phyloP scores from a whole-genome alignment of 2,329 filamentous ascomycete genomes.

The Penicillium sp. region DNA sequence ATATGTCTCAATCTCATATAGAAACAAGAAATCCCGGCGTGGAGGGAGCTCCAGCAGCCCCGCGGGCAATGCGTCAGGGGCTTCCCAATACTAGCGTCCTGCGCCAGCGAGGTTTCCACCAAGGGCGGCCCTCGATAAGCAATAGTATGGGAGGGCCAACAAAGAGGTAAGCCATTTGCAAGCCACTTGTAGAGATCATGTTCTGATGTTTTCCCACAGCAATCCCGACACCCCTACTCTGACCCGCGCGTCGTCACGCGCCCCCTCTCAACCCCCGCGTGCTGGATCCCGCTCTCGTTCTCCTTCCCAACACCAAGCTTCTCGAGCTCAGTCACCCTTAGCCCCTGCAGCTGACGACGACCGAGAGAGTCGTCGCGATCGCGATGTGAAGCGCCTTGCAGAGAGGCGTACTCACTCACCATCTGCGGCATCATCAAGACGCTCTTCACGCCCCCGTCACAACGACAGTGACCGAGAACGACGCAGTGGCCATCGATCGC shows the following conservation, averaged over 20 bases:
- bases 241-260: slow-evolving; percentile 29
- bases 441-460: slow-evolving; percentile 59
- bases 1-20: slow-evolving; percentile 32
- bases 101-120: slow-evolving; percentile 57
- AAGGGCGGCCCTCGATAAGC: slow-evolving; percentile 27
- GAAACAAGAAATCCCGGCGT: slow-evolving; percentile 58
- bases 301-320: slow-evolving; percentile 11
- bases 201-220: slow-evolving; percentile 19
- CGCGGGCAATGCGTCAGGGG: slow-evolving; percentile 91
- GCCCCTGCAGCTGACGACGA: slow-evolving; percentile 38
- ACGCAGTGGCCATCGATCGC: slow-evolving; percentile 44
- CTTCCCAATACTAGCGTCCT: slow-evolving; percentile 78
- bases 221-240: slow-evolving; percentile 33
- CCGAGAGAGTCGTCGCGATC: slow-evolving; percentile 27
- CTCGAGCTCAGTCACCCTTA: slow-evolving; percentile 3
- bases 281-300: slow-evolving; percentile 40
- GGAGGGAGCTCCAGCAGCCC: slow-evolving; percentile 79
- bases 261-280: slow-evolving; percentile 24
- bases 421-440: slow-evolving; percentile 61
- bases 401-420: slow-evolving; percentile 54
- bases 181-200: background rate
- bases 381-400: slow-evolving; percentile 26
- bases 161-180: slow-evolving; percentile 29
- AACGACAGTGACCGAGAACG: slow-evolving; percentile 58
- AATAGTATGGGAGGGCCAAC: slow-evolving; percentile 22